Conservation (phyloP, 1,284 basidiomycete genomes). For the Heliocybe sulcata region DNA sequence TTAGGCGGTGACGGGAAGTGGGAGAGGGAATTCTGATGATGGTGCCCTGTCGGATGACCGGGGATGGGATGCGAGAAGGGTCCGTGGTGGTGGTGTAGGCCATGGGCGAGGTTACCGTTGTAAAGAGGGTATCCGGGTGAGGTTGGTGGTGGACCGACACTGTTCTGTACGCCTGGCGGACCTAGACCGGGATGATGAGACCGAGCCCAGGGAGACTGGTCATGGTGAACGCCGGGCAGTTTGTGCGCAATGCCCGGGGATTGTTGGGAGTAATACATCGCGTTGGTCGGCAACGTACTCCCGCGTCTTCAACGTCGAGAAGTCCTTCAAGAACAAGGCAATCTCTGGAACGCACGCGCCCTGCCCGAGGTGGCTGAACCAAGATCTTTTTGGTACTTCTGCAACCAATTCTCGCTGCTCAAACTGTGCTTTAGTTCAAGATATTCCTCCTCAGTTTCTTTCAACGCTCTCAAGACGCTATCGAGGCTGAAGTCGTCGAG, state of each 20-base stretch:
- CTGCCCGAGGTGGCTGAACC: neutral
- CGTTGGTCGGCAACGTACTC: constrained; percentile 26
- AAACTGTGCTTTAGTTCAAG: neutral
- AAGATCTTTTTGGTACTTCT: neutral
- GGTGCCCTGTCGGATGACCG: constrained; percentile 43
- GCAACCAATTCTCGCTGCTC: neutral
- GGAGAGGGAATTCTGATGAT: constrained; percentile 70
- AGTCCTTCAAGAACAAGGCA: neutral
- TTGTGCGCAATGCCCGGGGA: constrained; percentile 73
- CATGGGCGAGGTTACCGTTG: constrained; percentile 48
- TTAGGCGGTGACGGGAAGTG: constrained; percentile 67
- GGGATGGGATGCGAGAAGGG: constrained; percentile 31
- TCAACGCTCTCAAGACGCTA: neutral
- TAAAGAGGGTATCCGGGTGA: constrained; percentile 69
- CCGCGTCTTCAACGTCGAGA: neutral
- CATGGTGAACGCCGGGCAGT: constrained; percentile 51
- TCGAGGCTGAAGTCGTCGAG: neutral
- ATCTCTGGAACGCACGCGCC: neutral
- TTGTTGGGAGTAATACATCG: constrained; percentile 77
- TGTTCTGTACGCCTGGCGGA: constrained; percentile 44
- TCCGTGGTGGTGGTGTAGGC: constrained; percentile 49
- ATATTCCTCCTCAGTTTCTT: neutral
- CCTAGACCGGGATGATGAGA: constrained; percentile 55
- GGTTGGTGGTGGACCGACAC: constrained; percentile 45
- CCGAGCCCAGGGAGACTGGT: constrained; percentile 63